Percentiles rank a stretch among this genome's conserved stretches.
Conservation (phyloP, 2,329 filamentous ascomycete genomes). For the Verticillium dahliae region DNA sequence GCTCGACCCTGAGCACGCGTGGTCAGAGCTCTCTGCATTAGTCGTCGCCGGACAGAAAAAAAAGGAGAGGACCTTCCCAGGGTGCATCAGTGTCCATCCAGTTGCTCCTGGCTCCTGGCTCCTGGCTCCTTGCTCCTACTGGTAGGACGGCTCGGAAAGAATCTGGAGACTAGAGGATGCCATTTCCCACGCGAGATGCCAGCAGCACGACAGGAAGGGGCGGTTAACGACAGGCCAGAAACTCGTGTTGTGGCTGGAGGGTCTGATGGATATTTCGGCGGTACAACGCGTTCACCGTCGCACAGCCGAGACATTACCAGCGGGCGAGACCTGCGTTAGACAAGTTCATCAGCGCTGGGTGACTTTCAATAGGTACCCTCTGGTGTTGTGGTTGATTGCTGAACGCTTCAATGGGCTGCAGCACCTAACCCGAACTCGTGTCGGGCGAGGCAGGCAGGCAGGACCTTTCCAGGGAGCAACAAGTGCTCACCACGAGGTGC, state of each 20-base stretch:
- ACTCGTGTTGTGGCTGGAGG: neutral
- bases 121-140: neutral
- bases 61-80: neutral
- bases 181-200: neutral
- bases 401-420: neutral
- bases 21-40: slow-evolving; percentile 5
- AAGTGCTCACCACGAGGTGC: neutral
- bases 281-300: neutral
- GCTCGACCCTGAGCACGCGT: neutral
- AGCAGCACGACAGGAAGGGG: neutral
- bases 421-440: neutral
- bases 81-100: neutral
- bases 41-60: neutral
- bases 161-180: neutral
- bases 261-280: neutral
- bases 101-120: neutral
- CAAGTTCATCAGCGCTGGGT: neutral
- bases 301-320: neutral
- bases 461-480: neutral
- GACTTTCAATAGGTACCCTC: too few relatives aligned
- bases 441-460: neutral
- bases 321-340: neutral
- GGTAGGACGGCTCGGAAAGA: neutral
- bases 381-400: neutral
- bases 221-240: neutral